A percentile compares a stretch with the other conserved stretches of the same genome.
Conservation (phyloP, 768 basidiomycete species). For the Xerocomus brunneocitrinus region DNA sequence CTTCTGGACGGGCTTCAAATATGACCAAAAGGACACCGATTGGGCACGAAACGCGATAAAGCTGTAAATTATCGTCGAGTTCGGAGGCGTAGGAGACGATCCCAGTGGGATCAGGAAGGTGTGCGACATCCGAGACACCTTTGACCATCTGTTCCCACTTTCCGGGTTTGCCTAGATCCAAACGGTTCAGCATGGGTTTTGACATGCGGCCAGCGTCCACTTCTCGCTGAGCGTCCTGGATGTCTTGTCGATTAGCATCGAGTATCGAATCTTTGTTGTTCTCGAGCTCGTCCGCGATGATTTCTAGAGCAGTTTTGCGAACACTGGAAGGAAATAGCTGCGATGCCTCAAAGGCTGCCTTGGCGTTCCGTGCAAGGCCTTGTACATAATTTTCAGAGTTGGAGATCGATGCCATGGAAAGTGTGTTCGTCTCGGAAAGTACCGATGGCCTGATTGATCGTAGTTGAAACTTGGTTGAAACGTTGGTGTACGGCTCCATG, state of each 20-base stretch:
- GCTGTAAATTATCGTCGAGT: conserved; percentile 79
- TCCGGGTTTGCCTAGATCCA: conserved; percentile 73
- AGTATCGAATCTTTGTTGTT: conserved; percentile 65
- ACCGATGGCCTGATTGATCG: too few relatives aligned
- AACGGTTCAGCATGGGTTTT: conserved; percentile 72
- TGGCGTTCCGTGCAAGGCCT: conserved; percentile 73
- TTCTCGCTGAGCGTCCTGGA: conserved; percentile 74
- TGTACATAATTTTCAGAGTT: conserved; percentile 31
- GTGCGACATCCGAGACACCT: conserved; percentile 83
- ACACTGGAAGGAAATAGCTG: conserved; percentile 71
- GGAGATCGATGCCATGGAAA: conserved; percentile 11
- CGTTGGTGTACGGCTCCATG: too few relatives aligned
- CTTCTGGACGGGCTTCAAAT: conserved; percentile 96
- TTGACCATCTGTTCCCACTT: conserved; percentile 96
- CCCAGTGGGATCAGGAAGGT: conserved; percentile 83
- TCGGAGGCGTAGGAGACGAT: conserved; percentile 84
- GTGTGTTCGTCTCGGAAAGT: too few relatives aligned
- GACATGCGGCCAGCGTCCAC: conserved; percentile 85
- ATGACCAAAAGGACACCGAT: conserved; percentile 96
- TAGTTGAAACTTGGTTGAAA: too few relatives aligned
- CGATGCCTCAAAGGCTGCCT: conserved; percentile 80
- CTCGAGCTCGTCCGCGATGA: conserved; percentile 65
- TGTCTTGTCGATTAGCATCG: conserved; percentile 74
- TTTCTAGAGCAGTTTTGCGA: conserved; percentile 65
- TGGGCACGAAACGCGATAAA: conserved; percentile 93